Percentiles rank a stretch among this genome's conserved stretches.
Evolutionary conservation across 2,329 filamentous ascomycete species (phyloP).

Genomic region (Lecanoromycetidae sp.): DNA sequence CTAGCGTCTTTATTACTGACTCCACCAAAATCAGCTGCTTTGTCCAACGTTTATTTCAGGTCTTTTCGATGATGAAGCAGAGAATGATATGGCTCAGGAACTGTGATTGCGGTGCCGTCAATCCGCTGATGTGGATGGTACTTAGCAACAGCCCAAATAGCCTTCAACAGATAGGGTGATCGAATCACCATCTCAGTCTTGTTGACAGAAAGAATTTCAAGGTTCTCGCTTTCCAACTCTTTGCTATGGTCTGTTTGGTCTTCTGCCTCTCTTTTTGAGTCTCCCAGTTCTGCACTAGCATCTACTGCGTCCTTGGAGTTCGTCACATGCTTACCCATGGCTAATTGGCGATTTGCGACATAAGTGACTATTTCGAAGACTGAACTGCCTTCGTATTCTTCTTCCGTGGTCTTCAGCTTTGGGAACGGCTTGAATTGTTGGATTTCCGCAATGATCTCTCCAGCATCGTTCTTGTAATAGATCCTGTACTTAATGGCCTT

Average conservation of each 20-base stretch:
- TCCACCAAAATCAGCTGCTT: not conserved
- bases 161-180: not conserved
- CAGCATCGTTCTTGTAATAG: slow-evolving; percentile 2
- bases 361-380: not conserved
- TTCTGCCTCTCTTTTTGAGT: not conserved
- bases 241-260: not conserved
- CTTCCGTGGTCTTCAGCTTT: not conserved
- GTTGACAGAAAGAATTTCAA: not conserved
- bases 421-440: not conserved
- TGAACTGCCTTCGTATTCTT: not conserved
- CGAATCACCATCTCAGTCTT: not conserved
- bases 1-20: not conserved
- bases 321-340: not conserved
- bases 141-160: not conserved
- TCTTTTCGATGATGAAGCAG: slow-evolving; percentile 1
- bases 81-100: not conserved
- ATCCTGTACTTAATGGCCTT: not conserved
- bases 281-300: not conserved
- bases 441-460: not conserved
- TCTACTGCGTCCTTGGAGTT: not conserved
- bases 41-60: not conserved
- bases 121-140: slow-evolving; percentile 2
- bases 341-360: not conserved
- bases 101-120: not conserved
- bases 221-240: not conserved